These are phyloP conservation scores for Rhizoctonia solani DNA, from an alignment of 1,284 basidiomycete genomes.

Conservation along the genomic window DNA sequence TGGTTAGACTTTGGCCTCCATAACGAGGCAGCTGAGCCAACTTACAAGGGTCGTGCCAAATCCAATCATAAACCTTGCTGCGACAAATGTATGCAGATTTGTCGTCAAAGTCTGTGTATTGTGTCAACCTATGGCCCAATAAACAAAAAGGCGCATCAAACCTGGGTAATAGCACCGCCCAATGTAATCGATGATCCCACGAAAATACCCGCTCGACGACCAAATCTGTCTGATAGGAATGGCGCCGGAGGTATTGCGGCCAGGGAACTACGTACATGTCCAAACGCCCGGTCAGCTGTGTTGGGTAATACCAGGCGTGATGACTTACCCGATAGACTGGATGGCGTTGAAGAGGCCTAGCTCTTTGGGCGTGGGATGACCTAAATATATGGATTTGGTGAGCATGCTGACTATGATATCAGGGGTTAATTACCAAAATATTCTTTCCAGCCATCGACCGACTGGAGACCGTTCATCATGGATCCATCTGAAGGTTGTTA, in stretches of 20 bases:
- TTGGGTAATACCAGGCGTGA: neutral
- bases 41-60: constrained; percentile 73
- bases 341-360: constrained; percentile 77
- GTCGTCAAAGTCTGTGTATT: neutral
- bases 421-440: constrained; percentile 13
- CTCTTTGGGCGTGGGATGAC: constrained; percentile 31
- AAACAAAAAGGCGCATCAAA: too few species aligned
- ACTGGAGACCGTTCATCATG: constrained; percentile 41
- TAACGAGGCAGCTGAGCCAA: neutral
- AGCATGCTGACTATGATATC: neutral
- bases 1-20: constrained; percentile 2
- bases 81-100: constrained; percentile 51
- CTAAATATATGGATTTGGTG: neutral
- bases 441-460: constrained; percentile 34
- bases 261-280: constrained; percentile 10
- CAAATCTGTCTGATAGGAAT: constrained; percentile 43
- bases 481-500: constrained; percentile 35
- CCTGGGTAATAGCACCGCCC: constrained; percentile 6
- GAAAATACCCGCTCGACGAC: constrained; percentile 44
- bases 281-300: too few species aligned
- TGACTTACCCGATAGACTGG: constrained; percentile 51
- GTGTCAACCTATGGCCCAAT: too few species aligned
- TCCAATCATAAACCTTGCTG: constrained; percentile 76
- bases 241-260: constrained; percentile 37
- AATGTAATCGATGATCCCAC: constrained; percentile 38